A percentile compares a stretch with the other conserved stretches of the same genome.
Conservation (phyloP, 2,329 filamentous ascomycete species). For the Colletotrichum noveboracense region DNA sequence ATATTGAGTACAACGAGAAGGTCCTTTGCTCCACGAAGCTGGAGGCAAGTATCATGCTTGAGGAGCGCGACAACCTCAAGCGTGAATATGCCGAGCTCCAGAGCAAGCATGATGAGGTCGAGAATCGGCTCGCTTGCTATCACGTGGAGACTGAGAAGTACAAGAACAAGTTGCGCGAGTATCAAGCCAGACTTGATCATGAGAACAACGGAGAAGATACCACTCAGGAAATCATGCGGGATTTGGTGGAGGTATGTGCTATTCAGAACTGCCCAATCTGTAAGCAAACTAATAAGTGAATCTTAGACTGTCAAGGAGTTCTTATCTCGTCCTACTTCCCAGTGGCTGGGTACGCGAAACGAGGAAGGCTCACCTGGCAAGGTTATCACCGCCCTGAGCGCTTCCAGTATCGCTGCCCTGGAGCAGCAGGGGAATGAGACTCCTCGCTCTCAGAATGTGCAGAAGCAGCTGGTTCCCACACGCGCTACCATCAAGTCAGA, state of each 20-base stretch:
- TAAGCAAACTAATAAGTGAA: not conserved
- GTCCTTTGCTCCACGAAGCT: constrained; percentile 22
- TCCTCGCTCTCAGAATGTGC: not conserved
- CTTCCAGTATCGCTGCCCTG: constrained; percentile 15
- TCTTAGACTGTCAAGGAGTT: constrained; percentile 9
- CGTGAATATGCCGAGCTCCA: constrained; percentile 28
- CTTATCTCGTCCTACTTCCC: not conserved
- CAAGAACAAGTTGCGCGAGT: constrained; percentile 18
- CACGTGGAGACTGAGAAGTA: constrained; percentile 20
- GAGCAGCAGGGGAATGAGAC: constrained; percentile 4
- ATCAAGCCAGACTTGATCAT: constrained; percentile 13
- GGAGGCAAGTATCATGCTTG: constrained; percentile 15
- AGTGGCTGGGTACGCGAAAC: constrained; percentile 7
- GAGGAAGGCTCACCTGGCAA: not conserved
- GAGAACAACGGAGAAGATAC: constrained; percentile 19
- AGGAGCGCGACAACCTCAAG: constrained; percentile 19
- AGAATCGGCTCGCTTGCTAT: constrained; percentile 24
- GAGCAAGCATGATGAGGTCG: constrained; percentile 20
- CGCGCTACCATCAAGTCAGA: not conserved
- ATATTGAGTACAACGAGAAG: constrained; percentile 37
- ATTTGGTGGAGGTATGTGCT: constrained; percentile 21
- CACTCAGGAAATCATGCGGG: constrained; percentile 29
- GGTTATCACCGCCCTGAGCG: not conserved
- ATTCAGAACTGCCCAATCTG: not conserved
- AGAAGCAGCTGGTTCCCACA: not conserved